Percentiles rank a stretch among this genome's conserved stretches.
Evolutionary conservation across 768 basidiomycete genomes (phyloP).

Genomic region (Podaxis sp.): DNA sequence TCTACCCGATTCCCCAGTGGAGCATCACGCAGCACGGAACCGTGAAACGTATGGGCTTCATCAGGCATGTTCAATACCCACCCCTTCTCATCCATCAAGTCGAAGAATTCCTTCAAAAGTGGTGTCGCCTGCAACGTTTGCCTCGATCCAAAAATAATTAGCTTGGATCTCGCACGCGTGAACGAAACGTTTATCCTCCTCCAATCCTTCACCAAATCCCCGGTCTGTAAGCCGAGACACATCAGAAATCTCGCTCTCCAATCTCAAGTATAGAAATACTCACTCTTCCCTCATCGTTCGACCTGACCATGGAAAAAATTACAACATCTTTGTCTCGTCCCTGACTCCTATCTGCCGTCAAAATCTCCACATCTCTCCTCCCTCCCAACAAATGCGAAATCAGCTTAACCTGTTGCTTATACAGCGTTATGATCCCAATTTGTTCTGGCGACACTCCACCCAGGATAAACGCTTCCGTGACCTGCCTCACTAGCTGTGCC

Average conservation of each 20-base stretch:
- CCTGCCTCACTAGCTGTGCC: conserved; percentile 65
- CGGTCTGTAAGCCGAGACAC: conserved; percentile 53
- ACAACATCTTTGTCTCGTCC: conserved; percentile 96
- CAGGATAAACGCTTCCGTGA: conserved; percentile 61
- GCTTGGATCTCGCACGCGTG: conserved; percentile 87
- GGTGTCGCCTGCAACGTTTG: conserved; percentile 65
- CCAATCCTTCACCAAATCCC: conserved; percentile 95
- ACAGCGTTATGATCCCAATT: conserved; percentile 88
- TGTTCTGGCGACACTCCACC: conserved; percentile 68
- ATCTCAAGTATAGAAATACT: conserved; percentile 26
- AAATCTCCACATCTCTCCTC: conserved; percentile 67
- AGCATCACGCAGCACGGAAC: conserved; percentile 20
- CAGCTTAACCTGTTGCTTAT: conserved; percentile 94
- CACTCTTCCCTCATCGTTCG: conserved; percentile 77
- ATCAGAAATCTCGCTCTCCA: neutral
- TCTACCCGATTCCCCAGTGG: conserved; percentile 25
- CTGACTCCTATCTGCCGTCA: conserved; percentile 93
- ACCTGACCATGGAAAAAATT: conserved; percentile 89
- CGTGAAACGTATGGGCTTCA: conserved; percentile 56
- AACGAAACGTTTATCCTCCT: conserved; percentile 95
- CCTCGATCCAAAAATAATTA: conserved; percentile 88
- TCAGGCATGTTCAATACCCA: conserved; percentile 71
- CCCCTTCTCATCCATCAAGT: conserved; percentile 63
- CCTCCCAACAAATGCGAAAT: conserved; percentile 62
- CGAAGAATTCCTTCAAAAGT: conserved; percentile 73